Evolutionary conservation across 2,329 filamentous ascomycete species (phyloP).

Genomic region (Scopulariopsis brevicaulis): DNA sequence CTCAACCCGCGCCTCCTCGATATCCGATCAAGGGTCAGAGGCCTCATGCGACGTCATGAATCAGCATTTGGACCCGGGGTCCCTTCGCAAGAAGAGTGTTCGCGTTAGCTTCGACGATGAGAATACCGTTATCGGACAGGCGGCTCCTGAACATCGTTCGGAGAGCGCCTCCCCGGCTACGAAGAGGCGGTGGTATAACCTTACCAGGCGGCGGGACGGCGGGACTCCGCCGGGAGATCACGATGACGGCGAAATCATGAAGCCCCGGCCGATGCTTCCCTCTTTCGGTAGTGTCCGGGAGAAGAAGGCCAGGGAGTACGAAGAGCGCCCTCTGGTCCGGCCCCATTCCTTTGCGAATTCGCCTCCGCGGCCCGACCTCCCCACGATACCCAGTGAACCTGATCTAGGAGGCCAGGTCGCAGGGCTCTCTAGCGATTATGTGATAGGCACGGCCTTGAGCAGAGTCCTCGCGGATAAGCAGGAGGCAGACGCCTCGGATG

Average conservation of each 20-base stretch:
- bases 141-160: conserved; percentile 25
- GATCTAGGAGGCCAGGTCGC: conserved; percentile 12
- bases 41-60: conserved; percentile 9
- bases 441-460: conserved; percentile 40
- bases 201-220: conserved; percentile 16
- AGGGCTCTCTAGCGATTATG: conserved; percentile 49
- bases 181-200: conserved; percentile 37
- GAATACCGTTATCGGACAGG: conserved; percentile 39
- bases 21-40: conserved; percentile 37
- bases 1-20: conserved; percentile 38
- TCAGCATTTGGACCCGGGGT: background rate
- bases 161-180: conserved; percentile 9
- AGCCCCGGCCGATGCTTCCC: conserved; percentile 61
- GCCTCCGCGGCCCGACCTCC: background rate
- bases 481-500: conserved; percentile 43
- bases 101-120: conserved; percentile 73
- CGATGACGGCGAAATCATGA: conserved; percentile 60
- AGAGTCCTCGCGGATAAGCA: conserved; percentile 42
- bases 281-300: conserved; percentile 65
- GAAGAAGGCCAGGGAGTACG: conserved; percentile 39
- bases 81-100: conserved; percentile 48
- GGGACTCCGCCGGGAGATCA: conserved; percentile 18
- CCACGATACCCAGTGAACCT: conserved; percentile 8
- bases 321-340: conserved; percentile 47
- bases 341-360: conserved; percentile 24